Base-by-base conservation (phyloP, 2,329 filamentous ascomycete species). In the Aspergillus unguis region DNA sequence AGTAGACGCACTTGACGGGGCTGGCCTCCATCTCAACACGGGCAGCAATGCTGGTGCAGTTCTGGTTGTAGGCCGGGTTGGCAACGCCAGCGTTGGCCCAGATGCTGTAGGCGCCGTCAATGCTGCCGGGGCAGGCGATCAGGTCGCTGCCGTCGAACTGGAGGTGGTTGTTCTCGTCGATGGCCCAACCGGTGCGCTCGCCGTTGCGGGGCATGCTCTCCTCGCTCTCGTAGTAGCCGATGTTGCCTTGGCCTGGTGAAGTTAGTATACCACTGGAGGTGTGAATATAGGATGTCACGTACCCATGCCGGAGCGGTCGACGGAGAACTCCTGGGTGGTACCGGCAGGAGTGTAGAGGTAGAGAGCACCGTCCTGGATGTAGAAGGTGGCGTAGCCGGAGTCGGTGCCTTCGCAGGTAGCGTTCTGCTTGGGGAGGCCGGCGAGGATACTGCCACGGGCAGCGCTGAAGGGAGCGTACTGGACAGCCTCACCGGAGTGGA, bases 221-320 rank as follows among this genome's bases (percentile, higher is more conserved):
- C 36, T 60, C 75, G 38, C 77, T 77, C 3, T 75, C 80, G 32
- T 75, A 75, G 71, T 82, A 85, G 38, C 76, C 75, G 38, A 84
- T 61, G 25, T 72, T 68, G 46, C 83, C 83, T 58, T 80, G 78
- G 58, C 80, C 77, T 79, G 29, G 32, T 3, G 27, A n/a, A 7
- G 48, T 60, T 52, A 58, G 52, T n/a, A 41, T 31, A 27, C n/a
- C 7, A 17, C 46, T 31, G 10, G 9, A 17, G 3, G 1, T 5
- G n/a, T 5, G 6, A 8, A 36, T 10, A 25, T 25, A 43, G 3
- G 6, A 41, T 32, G 36, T n/a, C 5, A 25, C 32, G 9, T 76
- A 77, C 79, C 81, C 80, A 83, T 83, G 62, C 80, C 81, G 42
- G 79, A 82, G 41, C 78, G 77, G 65, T 85, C 81, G 37, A 77